Percentiles rank a stretch among this genome's conserved stretches.
Evolutionary conservation across 805 yeast species (phyloP).

Genomic region (Zygoascus bituminiphila): DNA sequence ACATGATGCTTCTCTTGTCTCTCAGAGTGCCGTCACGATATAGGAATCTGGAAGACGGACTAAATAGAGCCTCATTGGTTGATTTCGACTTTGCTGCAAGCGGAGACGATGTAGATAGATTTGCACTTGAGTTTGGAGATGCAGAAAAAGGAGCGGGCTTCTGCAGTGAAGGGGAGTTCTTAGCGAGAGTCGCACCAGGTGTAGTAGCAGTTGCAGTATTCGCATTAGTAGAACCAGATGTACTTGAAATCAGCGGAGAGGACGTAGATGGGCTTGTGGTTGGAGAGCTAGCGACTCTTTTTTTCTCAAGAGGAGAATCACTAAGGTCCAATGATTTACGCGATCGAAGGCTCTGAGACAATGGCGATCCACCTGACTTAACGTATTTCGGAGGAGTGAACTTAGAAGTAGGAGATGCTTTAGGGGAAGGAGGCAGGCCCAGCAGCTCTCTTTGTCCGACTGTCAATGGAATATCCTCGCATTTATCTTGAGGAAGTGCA

Average conservation of each 20-base stretch:
- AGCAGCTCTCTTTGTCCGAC: conserved; percentile 22
- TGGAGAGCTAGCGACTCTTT: not conserved
- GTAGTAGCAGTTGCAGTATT: not conserved
- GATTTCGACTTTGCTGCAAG: not conserved
- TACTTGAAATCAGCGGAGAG: not conserved
- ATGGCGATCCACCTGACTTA: conserved; percentile 16
- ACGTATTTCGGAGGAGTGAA: conserved; percentile 21
- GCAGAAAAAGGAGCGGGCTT: not conserved
- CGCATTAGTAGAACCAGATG: not conserved
- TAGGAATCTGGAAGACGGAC: not conserved
- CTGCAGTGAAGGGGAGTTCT: not conserved
- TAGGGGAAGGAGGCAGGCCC: conserved; percentile 23
- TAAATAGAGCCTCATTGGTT: not conserved
- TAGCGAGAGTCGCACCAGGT: no score
- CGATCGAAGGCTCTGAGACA: not conserved
- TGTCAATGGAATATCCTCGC: conserved; percentile 22
- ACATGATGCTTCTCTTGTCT: not conserved
- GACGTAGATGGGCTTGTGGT: not conserved
- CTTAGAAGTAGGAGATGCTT: conserved; percentile 10
- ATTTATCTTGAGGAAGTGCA: conserved; percentile 15
- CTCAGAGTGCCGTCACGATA: not conserved
- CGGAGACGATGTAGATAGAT: not conserved
- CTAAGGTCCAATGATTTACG: not conserved
- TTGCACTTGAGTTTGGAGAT: not conserved
- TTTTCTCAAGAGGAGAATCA: not conserved